phyloP scores from a whole-genome alignment of 1,284 basidiomycete genomes.

The Melampsora americana region DNA sequence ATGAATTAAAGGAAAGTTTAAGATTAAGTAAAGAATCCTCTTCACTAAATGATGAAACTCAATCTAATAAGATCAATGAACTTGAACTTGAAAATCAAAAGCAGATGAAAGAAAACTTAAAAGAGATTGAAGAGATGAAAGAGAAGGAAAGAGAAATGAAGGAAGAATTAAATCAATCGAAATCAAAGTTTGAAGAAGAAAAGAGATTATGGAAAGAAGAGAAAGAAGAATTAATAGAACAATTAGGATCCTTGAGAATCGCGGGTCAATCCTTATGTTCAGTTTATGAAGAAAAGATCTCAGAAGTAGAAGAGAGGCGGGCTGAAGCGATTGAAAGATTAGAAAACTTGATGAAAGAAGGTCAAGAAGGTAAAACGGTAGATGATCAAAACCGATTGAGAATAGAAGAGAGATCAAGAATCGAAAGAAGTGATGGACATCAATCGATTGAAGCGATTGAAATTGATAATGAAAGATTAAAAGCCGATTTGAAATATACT shows the following conservation, averaged over 20 bases:
- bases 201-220: neutral
- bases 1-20: neutral
- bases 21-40: neutral
- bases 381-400: neutral
- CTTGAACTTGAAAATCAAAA: neutral
- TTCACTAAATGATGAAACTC: neutral
- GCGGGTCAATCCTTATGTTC: slow-evolving; percentile 30
- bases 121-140: neutral
- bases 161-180: neutral
- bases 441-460: slow-evolving; percentile 12
- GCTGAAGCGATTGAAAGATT: slow-evolving; percentile 7
- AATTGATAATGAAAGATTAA: slow-evolving; percentile 37
- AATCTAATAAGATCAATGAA: neutral
- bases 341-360: slow-evolving; percentile 4
- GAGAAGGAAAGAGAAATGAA: neutral
- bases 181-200: neutral
- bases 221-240: neutral
- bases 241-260: slow-evolving; percentile 19
- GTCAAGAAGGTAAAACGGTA: neutral
- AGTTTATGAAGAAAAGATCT: slow-evolving; percentile 27
- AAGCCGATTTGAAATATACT: slow-evolving; percentile 32
- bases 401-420: slow-evolving; percentile 2
- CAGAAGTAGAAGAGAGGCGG: neutral
- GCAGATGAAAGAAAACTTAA: neutral
- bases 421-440: neutral